Evolutionary conservation across 2,329 filamentous ascomycete genomes (phyloP).

Genomic region (Penicillium sp.): DNA sequence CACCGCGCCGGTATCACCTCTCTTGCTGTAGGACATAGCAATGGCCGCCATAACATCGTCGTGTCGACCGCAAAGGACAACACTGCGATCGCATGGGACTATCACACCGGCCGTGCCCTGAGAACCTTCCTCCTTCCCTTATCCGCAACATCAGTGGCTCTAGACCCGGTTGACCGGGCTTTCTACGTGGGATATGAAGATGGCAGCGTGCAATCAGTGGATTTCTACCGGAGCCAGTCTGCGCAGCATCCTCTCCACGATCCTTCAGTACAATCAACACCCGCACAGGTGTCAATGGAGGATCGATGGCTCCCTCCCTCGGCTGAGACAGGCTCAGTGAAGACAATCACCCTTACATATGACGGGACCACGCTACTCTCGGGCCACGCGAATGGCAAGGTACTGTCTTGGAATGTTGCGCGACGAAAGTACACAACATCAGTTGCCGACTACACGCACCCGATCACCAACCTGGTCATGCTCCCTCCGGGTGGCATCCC

Average conservation of each 20-base stretch:
- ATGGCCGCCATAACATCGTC: slow-evolving; percentile 73
- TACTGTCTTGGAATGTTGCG: slow-evolving; percentile 76
- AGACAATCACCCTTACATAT: slow-evolving; percentile 72
- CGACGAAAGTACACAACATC: slow-evolving; percentile 66
- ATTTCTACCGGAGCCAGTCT: slow-evolving; percentile 62
- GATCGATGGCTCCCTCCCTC: slow-evolving; percentile 54
- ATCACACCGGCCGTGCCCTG: slow-evolving; percentile 70
- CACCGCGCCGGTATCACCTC: slow-evolving; percentile 54
- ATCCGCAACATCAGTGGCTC: slow-evolving; percentile 66
- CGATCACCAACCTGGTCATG: slow-evolving; percentile 79
- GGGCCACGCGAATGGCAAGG: slow-evolving; percentile 75
- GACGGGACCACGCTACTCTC: slow-evolving; percentile 78
- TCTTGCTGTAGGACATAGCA: slow-evolving; percentile 62
- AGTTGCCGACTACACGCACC: slow-evolving; percentile 70
- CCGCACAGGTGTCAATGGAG: slow-evolving; percentile 40
- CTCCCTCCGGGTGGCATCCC: slow-evolving; percentile 58
- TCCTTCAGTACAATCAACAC: slow-evolving; percentile 38
- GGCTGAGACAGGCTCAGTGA: slow-evolving; percentile 62
- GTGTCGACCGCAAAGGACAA: slow-evolving; percentile 82
- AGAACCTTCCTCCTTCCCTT: slow-evolving; percentile 77
- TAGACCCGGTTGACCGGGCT: slow-evolving; percentile 81
- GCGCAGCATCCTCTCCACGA: slow-evolving; percentile 38
- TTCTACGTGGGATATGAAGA: slow-evolving; percentile 79
- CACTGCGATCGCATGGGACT: slow-evolving; percentile 91
- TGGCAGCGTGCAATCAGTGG: slow-evolving; percentile 74